These are phyloP conservation scores for Mycena belliarum DNA, from an alignment of 768 basidiomycete species.

Conservation along the genomic window DNA sequence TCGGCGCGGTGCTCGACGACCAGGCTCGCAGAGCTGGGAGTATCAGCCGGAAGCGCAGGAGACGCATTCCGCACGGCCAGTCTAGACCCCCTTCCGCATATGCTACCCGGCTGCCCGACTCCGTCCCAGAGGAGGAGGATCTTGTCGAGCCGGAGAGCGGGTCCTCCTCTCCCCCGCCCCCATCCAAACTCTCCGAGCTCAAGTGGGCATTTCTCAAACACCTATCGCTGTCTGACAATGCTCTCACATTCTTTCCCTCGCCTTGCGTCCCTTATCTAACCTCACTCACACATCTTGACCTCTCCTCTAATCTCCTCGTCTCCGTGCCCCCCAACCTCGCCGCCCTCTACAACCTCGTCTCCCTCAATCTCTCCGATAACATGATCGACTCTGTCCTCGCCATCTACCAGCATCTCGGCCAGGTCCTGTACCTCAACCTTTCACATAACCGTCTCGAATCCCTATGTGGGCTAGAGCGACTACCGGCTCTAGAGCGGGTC, in stretches of 20 bases:
- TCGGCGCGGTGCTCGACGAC: conserved; percentile 80
- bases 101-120: conserved; percentile 52
- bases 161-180: conserved; percentile 31
- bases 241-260: conserved; percentile 77
- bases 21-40: conserved; percentile 62
- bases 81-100: conserved; percentile 48
- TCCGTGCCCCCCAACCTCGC: conserved; percentile 82
- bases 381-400: conserved; percentile 96
- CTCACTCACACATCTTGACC: conserved; percentile 79
- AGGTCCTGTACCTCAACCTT: conserved; percentile 77
- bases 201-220: conserved; percentile 80
- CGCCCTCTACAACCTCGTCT: conserved; percentile 73
- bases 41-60: conserved; percentile 44
- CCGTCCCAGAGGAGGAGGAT: conserved; percentile 56
- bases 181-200: conserved; percentile 48
- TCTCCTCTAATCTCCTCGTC: conserved; percentile 89
- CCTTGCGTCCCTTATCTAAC: conserved; percentile 66
- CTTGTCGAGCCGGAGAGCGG: conserved; percentile 26
- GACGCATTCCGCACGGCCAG: conserved; percentile 42
- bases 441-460: conserved; percentile 88
- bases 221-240: conserved; percentile 78
- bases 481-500: conserved; percentile 78
- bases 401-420: conserved; percentile 79
- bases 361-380: conserved; percentile 96
- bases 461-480: conserved; percentile 93